Evolutionary conservation across 2,329 filamentous ascomycete species (phyloP), one percentile per base, ranked within the genome.

Genomic region (Diaporthe citri): DNA sequence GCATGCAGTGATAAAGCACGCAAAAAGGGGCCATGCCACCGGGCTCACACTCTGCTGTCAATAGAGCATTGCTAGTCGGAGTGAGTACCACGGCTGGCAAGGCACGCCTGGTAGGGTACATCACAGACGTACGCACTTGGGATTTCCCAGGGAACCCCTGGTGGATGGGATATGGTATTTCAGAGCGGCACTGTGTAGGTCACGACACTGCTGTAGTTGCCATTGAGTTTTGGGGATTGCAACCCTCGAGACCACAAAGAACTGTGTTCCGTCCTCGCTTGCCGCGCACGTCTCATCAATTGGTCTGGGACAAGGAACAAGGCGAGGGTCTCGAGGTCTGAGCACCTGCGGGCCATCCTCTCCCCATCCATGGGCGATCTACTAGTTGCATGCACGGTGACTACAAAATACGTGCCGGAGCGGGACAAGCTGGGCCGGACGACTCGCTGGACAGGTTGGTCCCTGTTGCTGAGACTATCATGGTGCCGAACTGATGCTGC

Each of bases 281-380:
- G 51, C 72, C 59, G 72, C 72, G 72, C 75, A 74, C 75, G 75
- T 76, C 75, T 76, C 73, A 64, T 52, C 41, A 15, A 34, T 22
- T 76, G 67, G 75, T 34, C 66, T 76, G 55, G 71, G 41, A 48
- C 52, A 34, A 60, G 46, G 59, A 52, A 34, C 56, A 48, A 41
- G 56, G 28, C 46, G 34, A 62, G 59, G 48, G 56, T 69, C 64
- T 36, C 64, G 60, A 62, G 67, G 72, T 51, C 62, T 55, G 75
- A 71, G 70, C 75, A 70, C n/a, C 52, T 57, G 39, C 52, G 70
- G 56, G 57, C 55, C 46, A 43, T 41, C 51, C n/a, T 59, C 46
- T 60, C 31, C 43, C 60, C 43, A 52, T 59, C 43, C 51, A 69
- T 48, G 31, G 10, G 4, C 74, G 69, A 73, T 56, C 66, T 51